Base-by-base conservation (phyloP, 2,329 filamentous ascomycete species). In the Phoma sp. region DNA sequence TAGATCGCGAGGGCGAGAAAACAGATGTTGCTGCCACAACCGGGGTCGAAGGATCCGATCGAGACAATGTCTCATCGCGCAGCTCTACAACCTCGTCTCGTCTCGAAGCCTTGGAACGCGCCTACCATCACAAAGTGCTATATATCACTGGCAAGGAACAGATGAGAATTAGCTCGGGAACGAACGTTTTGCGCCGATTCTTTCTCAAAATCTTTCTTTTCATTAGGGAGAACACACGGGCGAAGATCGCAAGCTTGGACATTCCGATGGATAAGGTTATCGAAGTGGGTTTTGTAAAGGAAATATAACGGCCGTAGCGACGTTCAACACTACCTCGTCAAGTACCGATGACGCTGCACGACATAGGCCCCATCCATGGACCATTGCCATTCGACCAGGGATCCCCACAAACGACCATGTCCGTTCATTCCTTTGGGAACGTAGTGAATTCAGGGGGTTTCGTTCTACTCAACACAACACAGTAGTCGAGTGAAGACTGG, bases 251-350 rank as follows among this genome's bases (percentile, higher is more conserved):
- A 12, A 86, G 86, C 61, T 71, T 89, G 53, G 75, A 82, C 42
- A 74, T 88, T 34, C 80, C 83, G 0, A 80, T 83, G 54, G 86
- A 89, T 54, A 80, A 81, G 42, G 69, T 89, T 40, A 82, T 90
- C 15, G 87, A 89, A 74, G 85, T 90, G 15, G 87, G 87, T 0
- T 90, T 89, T 67, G 80, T 89, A 1, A 88, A 88, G 73, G 84
- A 88, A 57, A 84, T 89, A 47, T 87, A 65, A 62, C 17, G 9
- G 10, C 14, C 38, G 3, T 23, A 17, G 26, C 26, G 2, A 29
- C n/a, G 12, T 4, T 29, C 26, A 7, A 7, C 25, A n/a, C 14
- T 12, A 17, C 5, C 10, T 17, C 11, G 10, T 15, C 39, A 7
- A 21, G 4, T 7, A 18, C 17, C 15, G n/a, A 40, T 26, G n/a